Percentiles rank a stretch among this genome's conserved stretches.
phyloP scores from a whole-genome alignment of 2,329 filamentous ascomycete genomes.

The Harringtonia lauricola region DNA sequence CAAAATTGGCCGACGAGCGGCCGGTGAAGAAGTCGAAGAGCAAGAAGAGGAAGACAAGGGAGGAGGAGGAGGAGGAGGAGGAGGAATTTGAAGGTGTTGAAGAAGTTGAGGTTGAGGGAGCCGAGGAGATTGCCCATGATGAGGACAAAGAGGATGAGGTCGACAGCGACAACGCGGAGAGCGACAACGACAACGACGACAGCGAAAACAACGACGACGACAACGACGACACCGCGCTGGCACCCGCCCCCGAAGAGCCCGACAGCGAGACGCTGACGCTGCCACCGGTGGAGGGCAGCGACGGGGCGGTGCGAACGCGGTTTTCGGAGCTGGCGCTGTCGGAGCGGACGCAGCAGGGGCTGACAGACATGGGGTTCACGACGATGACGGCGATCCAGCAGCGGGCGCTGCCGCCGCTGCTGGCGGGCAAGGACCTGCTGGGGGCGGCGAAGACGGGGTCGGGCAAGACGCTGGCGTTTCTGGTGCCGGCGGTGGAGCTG shows the following conservation, averaged over 20 bases:
- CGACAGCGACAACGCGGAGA: conserved; percentile 13
- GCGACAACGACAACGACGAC: conserved; percentile 4
- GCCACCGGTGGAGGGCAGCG: conserved; percentile 42
- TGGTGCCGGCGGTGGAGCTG: conserved; percentile 92
- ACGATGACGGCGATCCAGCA: conserved; percentile 94
- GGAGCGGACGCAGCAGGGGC: conserved; percentile 78
- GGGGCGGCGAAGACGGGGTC: conserved; percentile 87
- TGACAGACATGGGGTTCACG: conserved; percentile 83
- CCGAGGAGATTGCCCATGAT: conserved; percentile 2
- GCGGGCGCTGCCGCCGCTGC: conserved; percentile 72
- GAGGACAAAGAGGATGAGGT: conserved; percentile 10
- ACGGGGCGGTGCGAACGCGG: conserved; percentile 42
- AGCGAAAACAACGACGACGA: conserved; percentile 7
- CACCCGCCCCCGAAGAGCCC: conserved; percentile 19
- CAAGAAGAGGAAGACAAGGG: conserved; percentile 7
- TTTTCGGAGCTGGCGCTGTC: conserved; percentile 79
- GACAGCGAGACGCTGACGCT: conserved; percentile 35
- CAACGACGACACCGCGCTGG: conserved; percentile 4
- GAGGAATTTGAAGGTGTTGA: not conserved
- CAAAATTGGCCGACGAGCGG: conserved; percentile 3
- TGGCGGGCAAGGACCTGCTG: conserved; percentile 81
- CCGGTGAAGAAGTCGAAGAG: conserved; percentile 6
- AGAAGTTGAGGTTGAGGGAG: not conserved
- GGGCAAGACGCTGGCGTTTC: conserved; percentile 89
- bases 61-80: conserved; percentile 5